Base-by-base conservation (phyloP, 192 early-diverging fungal genomes). In the Diversispora eburnea region DNA sequence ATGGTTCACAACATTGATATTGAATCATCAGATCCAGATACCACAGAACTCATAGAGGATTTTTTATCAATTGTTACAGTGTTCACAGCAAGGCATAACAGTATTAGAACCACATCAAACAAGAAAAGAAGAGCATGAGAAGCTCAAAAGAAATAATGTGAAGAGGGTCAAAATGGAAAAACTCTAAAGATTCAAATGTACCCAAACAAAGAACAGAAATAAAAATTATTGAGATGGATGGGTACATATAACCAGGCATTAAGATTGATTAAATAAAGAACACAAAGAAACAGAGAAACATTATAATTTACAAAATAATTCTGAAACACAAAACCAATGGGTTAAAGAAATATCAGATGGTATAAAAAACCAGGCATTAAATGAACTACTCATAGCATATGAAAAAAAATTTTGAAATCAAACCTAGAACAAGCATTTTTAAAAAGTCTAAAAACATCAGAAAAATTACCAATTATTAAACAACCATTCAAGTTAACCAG, bases 1-100 rank as follows among this genome's bases (percentile, higher is more conserved):
- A 51, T 68, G 67, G 47, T 48, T 41, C 67, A 52, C 67, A n/a
- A 48, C 52, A 52, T 48, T 1, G 67, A 68, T 52, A 9, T 68
- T 54, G 9, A 9, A 15, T 4, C 48, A 13, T 13, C 9, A 9
- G 42, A 45, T 1, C 3, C 20, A 8, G 49, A 68, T 1, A n/a
- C 67, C 9, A 48, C 19, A 17, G 49, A 68, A 5, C 67, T 52
- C 52, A 48, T 48, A 48, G 67, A 68, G 17, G 47, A 68, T 39
- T 51, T 68, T 25, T 17, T 68, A 25, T 49, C 4, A 25, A 68
- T 68, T 1, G 20, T 68, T 33, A 68, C 47, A 8, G 48, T 68
- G 17, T 68, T 54, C 17, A 45, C n/a, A 45, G 48, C 67, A 33
- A 49, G 48, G 52, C 47, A 52, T 2, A 52, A 68, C 33, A 20